Evolutionary conservation across 768 basidiomycete species (phyloP), one percentile per base, ranked within the genome.

Genomic region (Lactarius evosmus): DNA sequence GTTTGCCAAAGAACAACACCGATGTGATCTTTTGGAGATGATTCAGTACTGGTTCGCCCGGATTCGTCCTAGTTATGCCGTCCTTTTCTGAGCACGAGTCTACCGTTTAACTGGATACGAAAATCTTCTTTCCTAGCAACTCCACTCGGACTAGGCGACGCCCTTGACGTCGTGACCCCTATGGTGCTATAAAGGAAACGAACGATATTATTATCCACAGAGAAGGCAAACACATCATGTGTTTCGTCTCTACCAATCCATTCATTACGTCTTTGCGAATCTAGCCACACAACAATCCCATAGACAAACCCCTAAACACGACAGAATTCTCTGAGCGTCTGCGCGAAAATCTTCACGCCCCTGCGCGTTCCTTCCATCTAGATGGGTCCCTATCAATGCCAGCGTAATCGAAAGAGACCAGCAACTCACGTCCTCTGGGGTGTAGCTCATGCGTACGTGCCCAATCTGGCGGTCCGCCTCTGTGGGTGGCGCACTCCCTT

Each of bases 361-460:
- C n/a, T 32, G 40, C 40, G 51, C 22, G 32, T 53, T 19, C 1
- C 36, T 58, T 66, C 55, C 51, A 66, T 76, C 9, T 73, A 67
- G 38, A 69, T 52, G 22, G 22, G 25, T 34, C 34, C 30, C 29
- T 19, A 52, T 49, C n/a, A 22, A 34, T 19, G 22, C 11, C n/a
- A 6, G 16, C 44, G n/a, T n/a, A n/a, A 16, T 7, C 7, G 46
- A 34, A 27, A 52, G 17, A 8, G 66, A 29, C 53, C 12, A 14
- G 68, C 6, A 69, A n/a, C 78, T 62, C 67, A 86, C 85, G 72
- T 80, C 76, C 34, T 74, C 75, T 64, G 80, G 79, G 67, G 84
- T 85, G 72, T 83, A 86, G 69, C 80, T 82, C 54, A 86, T 72
- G 3, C 85, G 79, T 71, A 83, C 81, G 69, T 87, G 84, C 1